Base-by-base conservation (phyloP, 345 rosid species). In the Firmiana major region DNA sequence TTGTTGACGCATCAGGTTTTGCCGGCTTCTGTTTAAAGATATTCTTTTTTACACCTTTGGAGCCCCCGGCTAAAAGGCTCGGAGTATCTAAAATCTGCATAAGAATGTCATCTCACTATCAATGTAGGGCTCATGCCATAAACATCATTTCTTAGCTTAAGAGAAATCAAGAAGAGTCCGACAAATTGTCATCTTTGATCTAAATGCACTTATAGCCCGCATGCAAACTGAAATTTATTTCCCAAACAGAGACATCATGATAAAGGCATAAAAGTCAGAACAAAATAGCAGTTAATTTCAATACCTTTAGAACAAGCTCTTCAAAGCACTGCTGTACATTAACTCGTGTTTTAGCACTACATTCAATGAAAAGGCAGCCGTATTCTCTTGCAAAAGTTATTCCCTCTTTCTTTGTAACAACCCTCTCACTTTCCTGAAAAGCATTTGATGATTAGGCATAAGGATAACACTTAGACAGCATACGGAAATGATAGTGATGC, bases 301-400 rank as follows among this genome's bases (percentile, higher is more conserved):
- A 48, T 79, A 85, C 91, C 91, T 88, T 88, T 40, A 90, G 69
- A 76, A 88, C 90, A 78, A 90, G 91, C 77, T 88, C 93, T 79
- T 88, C 91, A 58, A 90, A 90, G 80, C 91, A 88, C 19, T 88
- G 90, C 63, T 88, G 84, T 7, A 88, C 91, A 36, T 90, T 90
- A 15, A 76, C 80, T 3, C 88, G 88, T 51, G 91, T 90, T 84
- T 87, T 90, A 11, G 91, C 93, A 71, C 93, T 88, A 81, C 93
- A 90, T 79, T 90, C 93, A 9, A 85, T 82, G 76, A 90, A 90
- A 63, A 90, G 88, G 82, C 93, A 90, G 22, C 93, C 93, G 63
- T 81, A 80, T 73, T 88, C 87, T 85, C 90, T 81, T 0, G 93
- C 93, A 75, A 88, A 86, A 75, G 85, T 79, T 42, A 87, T 84